Evolutionary conservation across 208 protist species (phyloP).

Genomic region (Crithidia thermophila): DNA sequence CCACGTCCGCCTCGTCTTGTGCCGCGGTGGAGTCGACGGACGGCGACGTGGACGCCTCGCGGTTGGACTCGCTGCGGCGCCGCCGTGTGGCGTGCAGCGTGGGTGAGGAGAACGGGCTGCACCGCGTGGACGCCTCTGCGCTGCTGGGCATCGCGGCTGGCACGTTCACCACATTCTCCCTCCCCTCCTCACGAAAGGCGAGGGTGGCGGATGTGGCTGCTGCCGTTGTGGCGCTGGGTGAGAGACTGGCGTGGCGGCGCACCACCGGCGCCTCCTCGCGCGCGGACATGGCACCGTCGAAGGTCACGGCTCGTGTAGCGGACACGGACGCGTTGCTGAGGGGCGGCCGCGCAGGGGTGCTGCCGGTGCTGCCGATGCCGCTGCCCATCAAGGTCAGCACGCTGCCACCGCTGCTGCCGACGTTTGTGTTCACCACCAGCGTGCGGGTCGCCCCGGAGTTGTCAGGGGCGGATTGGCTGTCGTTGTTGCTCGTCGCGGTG

Average conservation of each 20-base stretch:
- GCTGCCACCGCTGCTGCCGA: not conserved
- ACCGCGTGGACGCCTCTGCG: too few species aligned
- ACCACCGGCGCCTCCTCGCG: slow-evolving; percentile 1
- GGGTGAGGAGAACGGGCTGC: not conserved
- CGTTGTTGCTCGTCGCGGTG: not conserved
- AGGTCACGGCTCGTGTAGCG: not conserved
- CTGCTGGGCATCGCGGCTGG: too few species aligned
- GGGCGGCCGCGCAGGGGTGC: not conserved
- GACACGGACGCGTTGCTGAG: not conserved
- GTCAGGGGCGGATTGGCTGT: not conserved
- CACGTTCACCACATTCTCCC: too few species aligned
- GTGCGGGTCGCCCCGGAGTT: not conserved
- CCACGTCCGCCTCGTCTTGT: too few species aligned
- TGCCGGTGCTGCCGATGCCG: not conserved
- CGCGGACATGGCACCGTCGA: not conserved
- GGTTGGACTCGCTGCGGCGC: not conserved
- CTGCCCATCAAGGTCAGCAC: not conserved
- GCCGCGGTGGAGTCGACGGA: not conserved
- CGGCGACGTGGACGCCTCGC: slow-evolving; percentile 5
- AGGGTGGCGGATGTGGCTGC: too few species aligned
- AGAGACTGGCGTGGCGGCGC: not conserved
- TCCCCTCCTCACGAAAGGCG: too few species aligned
- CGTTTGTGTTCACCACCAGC: not conserved
- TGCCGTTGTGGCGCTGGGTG: not conserved
- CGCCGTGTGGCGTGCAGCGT: not conserved